Evolutionary conservation across 2,329 filamentous ascomycete species (phyloP), one percentile per base, ranked within the genome.

Genomic region (Apiospora sp.): DNA sequence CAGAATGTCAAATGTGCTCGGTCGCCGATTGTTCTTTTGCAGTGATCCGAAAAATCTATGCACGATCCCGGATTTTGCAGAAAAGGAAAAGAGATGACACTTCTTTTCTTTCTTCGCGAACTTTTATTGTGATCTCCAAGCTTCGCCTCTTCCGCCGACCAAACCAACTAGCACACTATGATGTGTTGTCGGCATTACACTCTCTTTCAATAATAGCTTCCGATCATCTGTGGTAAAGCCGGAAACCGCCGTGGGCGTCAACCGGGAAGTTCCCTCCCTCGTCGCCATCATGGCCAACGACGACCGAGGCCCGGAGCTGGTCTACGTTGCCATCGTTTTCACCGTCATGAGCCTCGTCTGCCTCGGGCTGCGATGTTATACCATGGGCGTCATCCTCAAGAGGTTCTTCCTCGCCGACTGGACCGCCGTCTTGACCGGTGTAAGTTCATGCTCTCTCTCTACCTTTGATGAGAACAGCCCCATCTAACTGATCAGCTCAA

Each of bases 321-420:
- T 83, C 37, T 81, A 81, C 54, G 75, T 80, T 46, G 72, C 80
- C 30, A 30, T 72, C 19, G n/a, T 64, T 16, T 81, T 87, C 69
- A 79, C 87, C 58, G 75, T 74, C 27, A 73, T 86, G 24, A 85
- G 81, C 71, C 86, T 83, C 81, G 71, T 86, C 19, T 83, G 85
- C 37, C 83, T 87, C 48, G 77, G 79, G 16, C 77, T 87, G 49
- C 80, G 86, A 71, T 81, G 78, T 19, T 87, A 86, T 76, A 86
- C 85, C 22, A 81, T 85, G 73, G 79, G 78, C 4, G 78, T 83
- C 27, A 77, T 87, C 74, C 87, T 83, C 74, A 85, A 83, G 54
- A 80, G 81, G 70, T 72, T 73, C 46, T 71, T 64, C 51, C 46
- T 69, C n/a, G 72, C 68, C 41, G 72, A 73, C 41, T 73, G 72